Base-by-base conservation (phyloP, 2,329 filamentous ascomycete genomes). In the Rosellinia necatrix region DNA sequence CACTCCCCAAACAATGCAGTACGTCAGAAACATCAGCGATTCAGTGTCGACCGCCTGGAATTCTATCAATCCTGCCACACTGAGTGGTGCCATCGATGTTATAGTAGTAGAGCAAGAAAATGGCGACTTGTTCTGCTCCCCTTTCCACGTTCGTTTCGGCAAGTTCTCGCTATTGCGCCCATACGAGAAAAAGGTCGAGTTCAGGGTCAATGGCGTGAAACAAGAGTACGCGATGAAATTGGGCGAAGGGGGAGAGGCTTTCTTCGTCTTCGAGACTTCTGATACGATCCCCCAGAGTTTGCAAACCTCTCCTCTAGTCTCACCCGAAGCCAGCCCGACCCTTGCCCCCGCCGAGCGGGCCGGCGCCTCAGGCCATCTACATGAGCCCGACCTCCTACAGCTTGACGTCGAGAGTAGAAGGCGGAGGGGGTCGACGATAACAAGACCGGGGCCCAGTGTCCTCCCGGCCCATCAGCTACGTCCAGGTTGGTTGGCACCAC, bases 21-120 rank as follows among this genome's bases (percentile, higher is more conserved):
- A 97, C 89, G 92, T 97, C 66, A 86, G 94, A 66, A 96, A 92
- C 70, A 85, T 97, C 68, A 94, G 91, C 75, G 92, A 92, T 72
- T 96, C 92, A 49, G 93, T 99, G 68, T 96, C 92, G 67, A 97
- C 94, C 78, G 93, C 94, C 74, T 99, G 94, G 94, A 99, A 99
- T 76, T 97, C 92, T 22, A 96, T 99, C 81, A 99, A 99, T 75
- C 94, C 94, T 47, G 92, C 94, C 40, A 99, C 94, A 10, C 84
- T 99, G 54, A 96, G 91, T 77, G 94, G 94, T 70, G 94, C 94
- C 70, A 97, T 99, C 77, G 94, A 99, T 81, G 93, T 97, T 66
- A 96, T 99, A 65, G 93, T 99, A 52, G 92, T 99, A 56, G 92
- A 99, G 75, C 92, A 96, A 66, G 91, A 93, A 71, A 94, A 99